A percentile compares a stretch with the other conserved stretches of the same genome.
Conservation (phyloP, 192 early-diverging fungal genomes). For the Spizellomyces sp. region DNA sequence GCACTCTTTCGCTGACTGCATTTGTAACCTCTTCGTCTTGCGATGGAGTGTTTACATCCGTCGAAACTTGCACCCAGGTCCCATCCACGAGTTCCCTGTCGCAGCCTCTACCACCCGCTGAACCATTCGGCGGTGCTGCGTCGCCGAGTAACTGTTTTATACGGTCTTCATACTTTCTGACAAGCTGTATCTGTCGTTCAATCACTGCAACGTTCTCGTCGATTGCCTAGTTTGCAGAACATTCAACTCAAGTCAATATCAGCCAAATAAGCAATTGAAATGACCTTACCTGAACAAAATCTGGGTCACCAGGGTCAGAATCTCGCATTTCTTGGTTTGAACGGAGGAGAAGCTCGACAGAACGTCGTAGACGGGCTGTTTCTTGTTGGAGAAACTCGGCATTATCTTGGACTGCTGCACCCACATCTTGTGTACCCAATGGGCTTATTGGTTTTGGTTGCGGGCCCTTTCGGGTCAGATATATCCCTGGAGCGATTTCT, state of each 20-base stretch:
- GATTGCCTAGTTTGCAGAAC: conserved; percentile 10
- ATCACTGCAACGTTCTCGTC: conserved; percentile 3
- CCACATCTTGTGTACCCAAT: not conserved
- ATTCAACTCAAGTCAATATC: too few relatives aligned
- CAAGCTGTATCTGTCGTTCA: not conserved
- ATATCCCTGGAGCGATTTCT: not conserved
- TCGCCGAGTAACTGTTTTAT: not conserved
- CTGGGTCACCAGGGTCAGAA: not conserved
- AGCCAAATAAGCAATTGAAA: not conserved
- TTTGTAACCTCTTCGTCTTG: too few relatives aligned
- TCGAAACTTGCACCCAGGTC: too few relatives aligned
- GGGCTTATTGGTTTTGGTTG: not conserved
- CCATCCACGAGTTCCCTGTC: too few relatives aligned
- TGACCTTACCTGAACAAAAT: conserved; percentile 7
- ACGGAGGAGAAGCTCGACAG: conserved; percentile 6
- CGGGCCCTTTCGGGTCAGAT: not conserved
- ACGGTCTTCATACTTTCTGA: not conserved
- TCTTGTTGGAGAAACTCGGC: conserved; percentile 5
- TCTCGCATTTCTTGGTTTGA: conserved; percentile 16
- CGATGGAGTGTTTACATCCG: too few relatives aligned
- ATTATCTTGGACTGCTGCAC: not conserved
- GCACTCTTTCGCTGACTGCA: too few relatives aligned
- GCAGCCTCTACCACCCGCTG: not conserved
- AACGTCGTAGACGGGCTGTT: conserved; percentile 15
- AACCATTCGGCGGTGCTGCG: not conserved